These are phyloP conservation scores for Paramarasmius palmivorus DNA, from an alignment of 1,284 basidiomycete genomes.

Conservation along the genomic window DNA sequence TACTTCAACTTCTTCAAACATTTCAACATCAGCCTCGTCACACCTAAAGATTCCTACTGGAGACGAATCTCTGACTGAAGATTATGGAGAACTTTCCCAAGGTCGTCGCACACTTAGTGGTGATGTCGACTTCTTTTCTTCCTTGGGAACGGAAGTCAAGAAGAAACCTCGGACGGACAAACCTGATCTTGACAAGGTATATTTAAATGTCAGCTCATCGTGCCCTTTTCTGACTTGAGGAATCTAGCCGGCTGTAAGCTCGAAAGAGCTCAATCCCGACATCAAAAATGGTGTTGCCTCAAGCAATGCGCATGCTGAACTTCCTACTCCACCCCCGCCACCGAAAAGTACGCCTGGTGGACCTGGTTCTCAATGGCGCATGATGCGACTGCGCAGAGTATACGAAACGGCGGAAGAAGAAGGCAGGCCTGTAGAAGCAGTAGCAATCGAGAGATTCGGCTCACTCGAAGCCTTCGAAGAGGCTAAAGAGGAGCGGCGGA, in stretches of 20 bases:
- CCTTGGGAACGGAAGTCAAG: conserved; percentile 75
- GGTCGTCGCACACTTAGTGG: conserved; percentile 49
- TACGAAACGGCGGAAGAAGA: conserved; percentile 92
- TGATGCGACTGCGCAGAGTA: conserved; percentile 92
- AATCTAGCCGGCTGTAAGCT: conserved; percentile 58
- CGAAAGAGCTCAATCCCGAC: conserved; percentile 81
- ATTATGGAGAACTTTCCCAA: conserved; percentile 62
- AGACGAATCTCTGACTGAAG: conserved; percentile 65
- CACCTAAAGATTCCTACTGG: conserved; percentile 28
- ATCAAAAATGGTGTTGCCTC: conserved; percentile 61
- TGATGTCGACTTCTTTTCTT: conserved; percentile 83
- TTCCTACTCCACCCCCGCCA: conserved; percentile 38
- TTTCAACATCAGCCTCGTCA: conserved; percentile 22
- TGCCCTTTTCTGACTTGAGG: conserved; percentile 2
- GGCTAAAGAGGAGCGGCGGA: conserved; percentile 81
- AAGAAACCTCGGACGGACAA: conserved; percentile 65
- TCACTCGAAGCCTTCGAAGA: conserved; percentile 85
- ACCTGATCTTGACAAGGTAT: conserved; percentile 73
- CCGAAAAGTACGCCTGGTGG: conserved; percentile 76
- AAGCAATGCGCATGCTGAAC: conserved; percentile 44
- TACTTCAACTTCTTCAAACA: conserved; percentile 13
- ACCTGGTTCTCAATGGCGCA: conserved; percentile 93
- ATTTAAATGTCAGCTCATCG: conserved; percentile 16
- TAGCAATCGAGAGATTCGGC: conserved; percentile 89
- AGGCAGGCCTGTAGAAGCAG: conserved; percentile 70